A percentile compares a stretch with the other conserved stretches of the same genome.
phyloP scores from a whole-genome alignment of 805 yeast species.

The Starmera quercuum region DNA sequence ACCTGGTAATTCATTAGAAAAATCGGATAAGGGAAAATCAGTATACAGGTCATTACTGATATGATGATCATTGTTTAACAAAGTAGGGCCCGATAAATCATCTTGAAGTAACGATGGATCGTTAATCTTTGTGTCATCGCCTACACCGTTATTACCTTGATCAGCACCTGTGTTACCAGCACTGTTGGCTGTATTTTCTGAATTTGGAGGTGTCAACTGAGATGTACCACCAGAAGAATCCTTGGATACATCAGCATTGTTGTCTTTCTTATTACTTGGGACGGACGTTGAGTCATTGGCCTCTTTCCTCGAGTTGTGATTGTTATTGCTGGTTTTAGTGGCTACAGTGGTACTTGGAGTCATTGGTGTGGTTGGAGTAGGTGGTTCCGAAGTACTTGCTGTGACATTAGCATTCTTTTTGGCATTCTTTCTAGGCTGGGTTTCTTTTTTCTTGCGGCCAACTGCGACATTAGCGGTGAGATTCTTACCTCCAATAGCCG shows the following conservation, averaged over 20 bases:
- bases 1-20: constrained; percentile 23
- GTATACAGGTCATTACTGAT: constrained; percentile 19
- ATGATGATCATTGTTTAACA: constrained; percentile 5
- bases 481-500: constrained; percentile 6
- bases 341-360: constrained; percentile 20
- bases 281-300: not conserved
- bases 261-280: not conserved
- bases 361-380: constrained; percentile 34
- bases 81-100: not conserved
- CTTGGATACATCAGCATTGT: not conserved
- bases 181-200: constrained; percentile 19
- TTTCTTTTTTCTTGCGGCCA: constrained; percentile 17
- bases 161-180: constrained; percentile 5
- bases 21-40: constrained; percentile 25
- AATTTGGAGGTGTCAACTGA: constrained; percentile 20
- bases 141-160: not conserved
- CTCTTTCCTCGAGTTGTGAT: constrained; percentile 1
- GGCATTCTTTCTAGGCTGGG: constrained; percentile 13
- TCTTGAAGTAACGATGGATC: not conserved
- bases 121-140: not conserved
- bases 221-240: constrained; percentile 3
- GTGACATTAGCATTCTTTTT: constrained; percentile 6
- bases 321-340: constrained; percentile 2
- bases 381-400: constrained; percentile 28
- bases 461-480: constrained; percentile 5